These are phyloP conservation scores for Ophiognomonia clavigignenti-juglandacearum DNA, from an alignment of 2,329 filamentous ascomycete genomes.

Conservation along the genomic window DNA sequence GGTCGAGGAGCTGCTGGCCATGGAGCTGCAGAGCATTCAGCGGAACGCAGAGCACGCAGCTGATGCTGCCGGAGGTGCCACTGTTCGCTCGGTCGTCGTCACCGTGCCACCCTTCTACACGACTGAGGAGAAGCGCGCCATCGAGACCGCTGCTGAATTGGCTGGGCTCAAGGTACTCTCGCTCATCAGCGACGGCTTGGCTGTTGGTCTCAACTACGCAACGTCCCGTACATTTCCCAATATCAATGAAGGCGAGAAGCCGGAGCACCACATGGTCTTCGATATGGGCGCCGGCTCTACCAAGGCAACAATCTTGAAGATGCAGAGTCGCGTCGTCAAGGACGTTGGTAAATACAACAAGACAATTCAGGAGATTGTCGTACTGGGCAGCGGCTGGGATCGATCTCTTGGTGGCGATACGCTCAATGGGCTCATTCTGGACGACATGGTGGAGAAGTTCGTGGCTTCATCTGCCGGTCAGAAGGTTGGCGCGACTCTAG, in stretches of 20 bases:
- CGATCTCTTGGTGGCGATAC: constrained; percentile 83
- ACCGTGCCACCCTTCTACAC: constrained; percentile 91
- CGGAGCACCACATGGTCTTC: constrained; percentile 89
- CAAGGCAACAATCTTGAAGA: constrained; percentile 82
- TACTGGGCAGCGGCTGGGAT: constrained; percentile 85
- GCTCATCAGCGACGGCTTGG: constrained; percentile 82
- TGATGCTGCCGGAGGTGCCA: constrained; percentile 56
- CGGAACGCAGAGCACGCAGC: constrained; percentile 82
- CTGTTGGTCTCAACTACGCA: constrained; percentile 93
- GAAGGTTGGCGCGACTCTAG: constrained; percentile 56
- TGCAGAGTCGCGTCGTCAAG: constrained; percentile 86
- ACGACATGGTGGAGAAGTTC: constrained; percentile 83
- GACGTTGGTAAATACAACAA: constrained; percentile 93
- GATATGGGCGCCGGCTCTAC: constrained; percentile 97
- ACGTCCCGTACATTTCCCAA: constrained; percentile 86
- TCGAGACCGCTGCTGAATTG: constrained; percentile 78
- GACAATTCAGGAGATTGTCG: constrained; percentile 91
- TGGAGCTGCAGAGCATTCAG: constrained; percentile 90
- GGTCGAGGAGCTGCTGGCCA: constrained; percentile 90
- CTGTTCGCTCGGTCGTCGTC: constrained; percentile 77
- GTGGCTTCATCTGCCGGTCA: constrained; percentile 64
- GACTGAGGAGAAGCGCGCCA: constrained; percentile 79
- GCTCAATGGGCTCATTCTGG: constrained; percentile 80
- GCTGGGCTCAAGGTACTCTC: constrained; percentile 83
- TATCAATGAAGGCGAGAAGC: constrained; percentile 74